These are phyloP conservation scores for Harringtonia lauricola DNA, from an alignment of 2,329 filamentous ascomycete genomes.

Conservation along the genomic window DNA sequence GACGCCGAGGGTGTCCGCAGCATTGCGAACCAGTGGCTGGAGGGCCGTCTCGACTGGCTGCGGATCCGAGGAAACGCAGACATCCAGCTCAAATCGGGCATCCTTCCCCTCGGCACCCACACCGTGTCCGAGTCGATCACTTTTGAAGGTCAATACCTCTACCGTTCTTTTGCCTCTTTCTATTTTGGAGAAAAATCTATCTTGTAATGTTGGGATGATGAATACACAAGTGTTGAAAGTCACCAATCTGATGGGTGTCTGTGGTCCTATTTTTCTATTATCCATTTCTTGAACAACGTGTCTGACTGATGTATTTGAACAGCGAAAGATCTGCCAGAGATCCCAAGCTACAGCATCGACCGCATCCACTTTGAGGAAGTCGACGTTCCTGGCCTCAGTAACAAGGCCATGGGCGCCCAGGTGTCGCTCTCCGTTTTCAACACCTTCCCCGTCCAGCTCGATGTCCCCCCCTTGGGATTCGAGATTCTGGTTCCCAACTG, in stretches of 20 bases:
- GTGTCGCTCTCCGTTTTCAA: conserved; percentile 64
- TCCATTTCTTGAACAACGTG: too few species aligned
- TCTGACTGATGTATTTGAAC: conserved; percentile 27
- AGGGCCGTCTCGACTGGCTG: conserved; percentile 62
- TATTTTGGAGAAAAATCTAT: conserved; percentile 49
- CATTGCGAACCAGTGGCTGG: conserved; percentile 81
- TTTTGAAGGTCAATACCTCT: conserved; percentile 74
- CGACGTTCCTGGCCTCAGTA: conserved; percentile 32
- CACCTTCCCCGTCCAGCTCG: conserved; percentile 65
- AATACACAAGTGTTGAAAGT: background rate
- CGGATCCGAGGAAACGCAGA: conserved; percentile 63
- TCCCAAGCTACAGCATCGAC: conserved; percentile 76
- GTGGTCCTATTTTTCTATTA: conserved; percentile 6
- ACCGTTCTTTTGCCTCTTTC: conserved; percentile 48
- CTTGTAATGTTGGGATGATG: conserved; percentile 17
- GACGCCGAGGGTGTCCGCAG: conserved; percentile 65
- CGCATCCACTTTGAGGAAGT: conserved; percentile 71
- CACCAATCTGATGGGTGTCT: too few species aligned
- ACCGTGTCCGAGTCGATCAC: conserved; percentile 61
- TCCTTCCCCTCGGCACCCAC: conserved; percentile 71
- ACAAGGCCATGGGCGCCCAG: conserved; percentile 67
- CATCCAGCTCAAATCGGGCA: conserved; percentile 65
- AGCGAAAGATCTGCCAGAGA: conserved; percentile 60
- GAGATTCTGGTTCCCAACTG: conserved; percentile 81
- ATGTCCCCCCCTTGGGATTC: conserved; percentile 71